Conservation (phyloP, 176 grass and related monocot genomes). For the Carex myosuroides region DNA sequence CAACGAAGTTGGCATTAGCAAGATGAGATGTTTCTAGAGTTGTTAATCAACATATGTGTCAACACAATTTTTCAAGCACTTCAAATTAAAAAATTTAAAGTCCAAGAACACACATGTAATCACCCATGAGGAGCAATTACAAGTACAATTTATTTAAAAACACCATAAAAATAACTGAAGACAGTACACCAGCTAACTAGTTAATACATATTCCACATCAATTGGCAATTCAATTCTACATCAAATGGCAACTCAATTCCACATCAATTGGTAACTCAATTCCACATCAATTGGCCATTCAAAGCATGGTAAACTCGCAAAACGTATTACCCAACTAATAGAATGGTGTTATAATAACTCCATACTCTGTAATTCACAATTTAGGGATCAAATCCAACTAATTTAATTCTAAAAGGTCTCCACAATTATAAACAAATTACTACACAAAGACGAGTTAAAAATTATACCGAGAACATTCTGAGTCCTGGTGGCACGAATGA, state of each 20-base stretch:
- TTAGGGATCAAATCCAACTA: not conserved
- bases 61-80: not conserved
- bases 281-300: not conserved
- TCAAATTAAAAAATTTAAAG: not conserved
- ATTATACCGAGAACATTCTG: constrained; percentile 69
- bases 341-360: not conserved
- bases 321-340: not conserved
- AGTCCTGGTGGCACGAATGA: constrained; percentile 69
- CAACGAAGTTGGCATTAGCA: not conserved
- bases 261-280: too few relatives aligned
- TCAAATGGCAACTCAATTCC: not conserved
- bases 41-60: not conserved
- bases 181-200: not conserved
- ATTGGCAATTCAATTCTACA: not conserved
- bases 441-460: not conserved
- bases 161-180: not conserved
- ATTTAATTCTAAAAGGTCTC: not conserved
- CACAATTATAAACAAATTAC: not conserved
- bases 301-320: not conserved
- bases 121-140: not conserved
- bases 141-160: not conserved
- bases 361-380: not conserved
- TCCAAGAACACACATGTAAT: not conserved
- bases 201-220: not conserved
- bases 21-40: not conserved